Evolutionary conservation across 2,329 filamentous ascomycete genomes (phyloP), one percentile per base, ranked within the genome.

Genomic region (Sclerotinia spermophila): DNA sequence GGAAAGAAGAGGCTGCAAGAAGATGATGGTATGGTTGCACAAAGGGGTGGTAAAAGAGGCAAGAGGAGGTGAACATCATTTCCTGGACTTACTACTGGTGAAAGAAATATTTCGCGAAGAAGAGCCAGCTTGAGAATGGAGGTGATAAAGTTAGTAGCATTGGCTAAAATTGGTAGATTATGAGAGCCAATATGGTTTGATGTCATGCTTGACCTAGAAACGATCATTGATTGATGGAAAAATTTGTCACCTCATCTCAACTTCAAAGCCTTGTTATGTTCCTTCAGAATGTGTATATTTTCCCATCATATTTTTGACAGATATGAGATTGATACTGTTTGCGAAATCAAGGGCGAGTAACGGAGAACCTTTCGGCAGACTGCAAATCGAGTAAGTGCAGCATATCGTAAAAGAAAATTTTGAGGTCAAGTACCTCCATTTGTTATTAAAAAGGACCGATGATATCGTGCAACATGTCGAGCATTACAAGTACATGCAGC

Each of bases 401-500:
- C 30, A 62, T 64, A 38, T 64, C 30, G 44, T n/a, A 64, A 24
- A 27, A 13, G 42, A 48, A 38, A 45, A 11, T 19, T 35, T 15
- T 65, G 33, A 33, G 24, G 45, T 53, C 62, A 53, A 53, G 44
- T 21, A 15, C n/a, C 21, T 27, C 45, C 35, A 65, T 38, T 65
- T 45, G 62, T 65, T n/a, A 40, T 53, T 30, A 30, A 53, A 65
- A 65, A 53, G 62, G 62, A 24, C 62, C 62, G 62, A 65, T 53
- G 62, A 13, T 40, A 27, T 40, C 30, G 62, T 65, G 45, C 33
- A 53, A 65, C 45, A 53, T 65, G n/a, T 10, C 24, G 33, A 65
- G 61, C 40, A 51, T 33, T 40, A 65, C 61, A 65, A 27, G 24
- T 65, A 51, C 44, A 65, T 65, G 61, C 61, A 51, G 33, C 44